Base-by-base conservation (phyloP, 345 rosid species). In the Eutrema yunnanense region DNA sequence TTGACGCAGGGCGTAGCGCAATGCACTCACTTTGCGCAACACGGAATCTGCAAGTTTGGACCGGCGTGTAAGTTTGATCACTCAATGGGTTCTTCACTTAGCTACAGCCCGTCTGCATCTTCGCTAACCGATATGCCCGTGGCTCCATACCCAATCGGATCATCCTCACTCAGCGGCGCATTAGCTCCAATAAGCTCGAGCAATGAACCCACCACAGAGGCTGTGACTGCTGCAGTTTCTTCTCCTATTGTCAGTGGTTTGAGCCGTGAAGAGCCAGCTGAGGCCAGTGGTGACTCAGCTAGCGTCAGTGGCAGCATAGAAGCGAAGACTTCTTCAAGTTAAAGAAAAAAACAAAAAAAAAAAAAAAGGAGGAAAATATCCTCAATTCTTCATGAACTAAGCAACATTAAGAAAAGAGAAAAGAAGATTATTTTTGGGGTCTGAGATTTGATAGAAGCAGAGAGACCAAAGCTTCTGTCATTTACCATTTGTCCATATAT, bases 81-180 rank as follows among this genome's bases (percentile, higher is more conserved):
- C 83, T 87, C 96, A 6, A 82, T 84, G 82, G 84, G 85, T 72
- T 65, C 80, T 70, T 64, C 80, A 0, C 82, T 85, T 30, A 86
- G 91, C 76, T 88, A 92, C 90, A 92, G 90, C 69, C 94, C 97
- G 6, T 92, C 98, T 4, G 96, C 90, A 14, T 96, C 97, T 73
- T 92, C 99, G 48, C 83, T 96, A 12, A 78, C 88, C 10, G 99
- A 96, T 75, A 90, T 96, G 91, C 98, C 98, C 0, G 92, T 92
- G 46, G 86, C 90, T 9, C 93, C 98, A 30, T 90, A 86, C 73
- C 90, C 94, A 14, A 86, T 87, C 54, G 92, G 98, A 58, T 85
- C 91, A 55, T 85, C 91, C 16, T 71, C 80, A 5, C 80, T 77
- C 37, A 72, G 80, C 7, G 80, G 73, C 10, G 41, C 73, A 43